phyloP scores from a whole-genome alignment of 176 grass and related monocot genomes.

The Calamus simplicifolius region DNA sequence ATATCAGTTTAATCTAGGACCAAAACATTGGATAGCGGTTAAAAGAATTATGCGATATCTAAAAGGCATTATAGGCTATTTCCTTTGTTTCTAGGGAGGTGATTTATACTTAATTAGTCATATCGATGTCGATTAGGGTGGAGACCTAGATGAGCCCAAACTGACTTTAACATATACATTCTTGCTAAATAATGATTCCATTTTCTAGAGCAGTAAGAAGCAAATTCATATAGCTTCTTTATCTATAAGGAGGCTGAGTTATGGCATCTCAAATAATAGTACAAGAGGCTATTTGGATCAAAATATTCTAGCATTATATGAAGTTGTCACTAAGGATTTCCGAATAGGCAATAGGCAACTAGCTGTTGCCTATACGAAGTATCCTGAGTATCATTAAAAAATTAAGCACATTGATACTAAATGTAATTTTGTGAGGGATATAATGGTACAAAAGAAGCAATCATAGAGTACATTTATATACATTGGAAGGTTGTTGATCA shows the following conservation, averaged over 20 bases:
- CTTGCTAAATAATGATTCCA: background rate
- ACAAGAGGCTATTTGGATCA: background rate
- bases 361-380: background rate
- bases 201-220: background rate
- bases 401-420: background rate
- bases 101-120: background rate
- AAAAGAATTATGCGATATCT: too few species aligned
- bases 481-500: background rate
- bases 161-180: background rate
- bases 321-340: too few species aligned
- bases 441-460: background rate
- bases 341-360: background rate
- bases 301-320: background rate
- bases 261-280: background rate
- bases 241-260: background rate
- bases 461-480: background rate
- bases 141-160: background rate
- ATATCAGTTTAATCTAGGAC: too few species aligned
- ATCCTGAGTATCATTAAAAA: background rate
- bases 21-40: too few species aligned
- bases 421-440: background rate
- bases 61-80: too few species aligned
- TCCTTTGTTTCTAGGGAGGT: background rate
- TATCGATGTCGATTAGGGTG: background rate
- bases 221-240: background rate